Percentiles rank a stretch among this genome's conserved stretches.
Evolutionary conservation across 164 flowering plant species (phyloP).

Genomic region (Liriodendron chinense): DNA sequence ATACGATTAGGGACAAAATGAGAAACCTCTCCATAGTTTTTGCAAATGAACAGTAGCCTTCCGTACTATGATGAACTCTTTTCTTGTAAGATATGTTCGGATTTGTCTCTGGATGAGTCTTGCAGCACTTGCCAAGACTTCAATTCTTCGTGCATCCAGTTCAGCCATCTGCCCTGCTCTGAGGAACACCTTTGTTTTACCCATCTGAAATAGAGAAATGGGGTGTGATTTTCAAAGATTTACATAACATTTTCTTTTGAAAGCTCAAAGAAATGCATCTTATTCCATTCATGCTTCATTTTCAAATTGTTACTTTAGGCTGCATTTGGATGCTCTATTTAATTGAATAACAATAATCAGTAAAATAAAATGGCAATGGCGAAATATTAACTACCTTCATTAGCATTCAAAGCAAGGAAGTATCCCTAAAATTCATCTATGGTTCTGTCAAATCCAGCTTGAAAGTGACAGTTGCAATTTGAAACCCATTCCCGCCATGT

Average conservation of each 20-base stretch:
- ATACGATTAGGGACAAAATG: not conserved
- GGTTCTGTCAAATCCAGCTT: too few species aligned
- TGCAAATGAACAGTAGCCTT: constrained; percentile 58
- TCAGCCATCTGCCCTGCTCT: constrained; percentile 98
- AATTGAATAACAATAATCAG: not conserved
- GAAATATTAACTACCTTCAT: not conserved
- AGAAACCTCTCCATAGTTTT: constrained; percentile 70
- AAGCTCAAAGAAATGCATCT: not conserved
- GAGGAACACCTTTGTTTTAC: constrained; percentile 80
- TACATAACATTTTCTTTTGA: not conserved
- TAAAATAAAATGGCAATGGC: too few species aligned
- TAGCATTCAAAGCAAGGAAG: not conserved
- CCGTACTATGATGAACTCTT: constrained; percentile 51
- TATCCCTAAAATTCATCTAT: too few species aligned
- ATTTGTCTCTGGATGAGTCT: constrained; percentile 73
- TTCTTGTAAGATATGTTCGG: constrained; percentile 59
- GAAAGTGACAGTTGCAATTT: too few species aligned
- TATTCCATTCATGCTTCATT: not conserved
- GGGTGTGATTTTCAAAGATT: not conserved
- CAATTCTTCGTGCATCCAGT: constrained; percentile 78
- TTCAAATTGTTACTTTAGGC: not conserved
- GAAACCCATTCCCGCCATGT: too few species aligned
- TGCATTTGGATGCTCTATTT: not conserved
- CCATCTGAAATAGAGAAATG: constrained; percentile 48
- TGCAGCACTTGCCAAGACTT: constrained; percentile 69